Base-by-base conservation (phyloP, 1,139 yeast genomes). In the Suhomyces kunorum region DNA sequence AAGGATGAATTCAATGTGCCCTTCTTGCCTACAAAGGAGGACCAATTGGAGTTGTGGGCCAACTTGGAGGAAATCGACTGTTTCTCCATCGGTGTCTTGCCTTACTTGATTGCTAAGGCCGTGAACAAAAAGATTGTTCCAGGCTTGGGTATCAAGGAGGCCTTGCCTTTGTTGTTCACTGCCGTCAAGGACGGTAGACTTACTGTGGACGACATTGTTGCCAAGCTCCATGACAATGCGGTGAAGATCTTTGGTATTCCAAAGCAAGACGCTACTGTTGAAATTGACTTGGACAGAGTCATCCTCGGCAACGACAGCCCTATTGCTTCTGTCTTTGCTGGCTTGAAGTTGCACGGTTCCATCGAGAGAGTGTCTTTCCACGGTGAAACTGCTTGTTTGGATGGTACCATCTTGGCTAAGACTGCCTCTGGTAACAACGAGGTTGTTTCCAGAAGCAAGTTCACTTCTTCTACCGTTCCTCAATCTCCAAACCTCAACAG, bases 351-450 rank as follows among this genome's bases (percentile, higher is more conserved):
- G 57, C 74, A 69, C 47, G 98, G 97, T 47, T 82, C 87, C 51
- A 83, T 92, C 55, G 96, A 88, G 66, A 81, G 98, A 61, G 98
- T 92, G 39, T 76, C 83, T 48, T 73, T 87, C 62, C 80, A 82
- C 51, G 83, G 81, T 47, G 83, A 83, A 60, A 86, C 96, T 42
- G 87, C 84, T 45, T 84, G 88, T 49, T 76, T 89, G 52, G 96
- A 90, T 60, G 96, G 96, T 51, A 77, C 77, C 44, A 66, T 87
- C 37, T 71, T 85, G 48, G 73, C 76, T 38, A 57, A 64, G 17
- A 75, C 71, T 49, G 83, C 85, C 24, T 61, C 72, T 36, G 97
- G 97, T 49, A 70, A 68, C 59, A 74, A 78, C 59, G 73, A 76
- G 51, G 67, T 66, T 41, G 63, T 60, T 36, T 61, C 74, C 20